phyloP scores from a whole-genome alignment of 768 basidiomycete genomes.

The Austroboletus festivus region DNA sequence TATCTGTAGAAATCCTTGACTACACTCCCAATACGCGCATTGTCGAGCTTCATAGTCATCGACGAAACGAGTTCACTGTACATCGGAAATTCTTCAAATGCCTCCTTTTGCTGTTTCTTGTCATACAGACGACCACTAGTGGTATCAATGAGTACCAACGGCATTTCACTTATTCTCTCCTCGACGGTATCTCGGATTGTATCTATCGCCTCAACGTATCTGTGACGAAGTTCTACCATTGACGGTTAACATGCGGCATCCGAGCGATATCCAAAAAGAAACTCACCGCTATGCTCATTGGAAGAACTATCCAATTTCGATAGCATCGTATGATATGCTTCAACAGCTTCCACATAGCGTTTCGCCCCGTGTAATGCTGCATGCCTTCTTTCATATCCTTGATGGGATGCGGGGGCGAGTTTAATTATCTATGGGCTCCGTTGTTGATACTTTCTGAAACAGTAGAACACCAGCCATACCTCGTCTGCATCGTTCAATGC shows the following conservation, averaged over 20 bases:
- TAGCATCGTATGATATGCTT: constrained; percentile 1
- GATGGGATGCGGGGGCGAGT: neutral
- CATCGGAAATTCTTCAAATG: constrained; percentile 4
- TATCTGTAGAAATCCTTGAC: constrained; percentile 10
- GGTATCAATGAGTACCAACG: constrained; percentile 7
- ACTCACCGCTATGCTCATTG: neutral
- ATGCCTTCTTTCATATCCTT: constrained; percentile 2
- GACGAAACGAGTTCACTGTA: constrained; percentile 8
- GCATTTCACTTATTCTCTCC: neutral
- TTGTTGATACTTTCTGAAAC: neutral
- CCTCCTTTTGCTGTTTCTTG: constrained; percentile 4
- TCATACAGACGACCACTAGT: constrained; percentile 7
- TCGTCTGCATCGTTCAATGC: constrained; percentile 3
- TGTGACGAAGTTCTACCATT: neutral
- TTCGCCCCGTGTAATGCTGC: neutral
- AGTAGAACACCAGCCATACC: neutral
- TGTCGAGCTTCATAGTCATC: neutral
- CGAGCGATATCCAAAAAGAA: neutral
- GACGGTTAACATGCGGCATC: too few species aligned
- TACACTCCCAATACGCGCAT: neutral
- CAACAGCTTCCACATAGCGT: neutral
- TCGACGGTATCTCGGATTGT: neutral
- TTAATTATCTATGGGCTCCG: constrained; percentile 5
- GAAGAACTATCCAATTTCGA: neutral
- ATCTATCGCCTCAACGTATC: constrained; percentile 1